phyloP scores from a whole-genome alignment of 257 asterid genomes.

The Fraxinus excelsior region DNA sequence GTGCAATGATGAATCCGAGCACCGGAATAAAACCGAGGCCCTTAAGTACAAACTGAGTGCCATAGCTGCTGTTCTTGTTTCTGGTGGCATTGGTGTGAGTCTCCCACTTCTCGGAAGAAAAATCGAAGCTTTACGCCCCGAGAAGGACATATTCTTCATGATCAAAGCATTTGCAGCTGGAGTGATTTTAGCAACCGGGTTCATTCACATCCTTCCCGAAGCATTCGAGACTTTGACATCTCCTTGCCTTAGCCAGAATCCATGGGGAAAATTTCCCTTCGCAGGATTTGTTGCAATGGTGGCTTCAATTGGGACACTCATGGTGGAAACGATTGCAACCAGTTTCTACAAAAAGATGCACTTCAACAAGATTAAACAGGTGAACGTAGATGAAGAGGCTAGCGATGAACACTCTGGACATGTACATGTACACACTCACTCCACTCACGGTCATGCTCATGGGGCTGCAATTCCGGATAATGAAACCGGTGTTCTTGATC shows the following conservation, averaged over 20 bases:
- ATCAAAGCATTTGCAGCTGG: constrained; percentile 57
- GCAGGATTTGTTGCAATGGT: constrained; percentile 49
- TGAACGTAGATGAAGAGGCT: constrained; percentile 28
- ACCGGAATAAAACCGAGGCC: constrained; percentile 30
- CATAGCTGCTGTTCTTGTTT: constrained; percentile 36
- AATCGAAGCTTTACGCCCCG: constrained; percentile 36
- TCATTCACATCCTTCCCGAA: constrained; percentile 54
- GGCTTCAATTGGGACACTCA: constrained; percentile 40
- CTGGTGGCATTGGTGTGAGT: constrained; percentile 47
- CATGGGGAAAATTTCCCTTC: constrained; percentile 52
- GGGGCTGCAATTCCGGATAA: constrained; percentile 23
- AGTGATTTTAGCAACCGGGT: constrained; percentile 50
- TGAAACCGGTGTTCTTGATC: constrained; percentile 28
- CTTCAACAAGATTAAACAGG: constrained; percentile 22
- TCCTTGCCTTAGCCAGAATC: constrained; percentile 38
- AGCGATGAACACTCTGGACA: constrained; percentile 25
- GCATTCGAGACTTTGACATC: constrained; percentile 44
- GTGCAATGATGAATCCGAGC: constrained; percentile 22
- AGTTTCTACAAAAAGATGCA: constrained; percentile 38
- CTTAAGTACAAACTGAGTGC: constrained; percentile 44
- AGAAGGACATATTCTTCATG: constrained; percentile 52
- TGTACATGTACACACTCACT: constrained; percentile 31
- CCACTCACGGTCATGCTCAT: constrained; percentile 36
- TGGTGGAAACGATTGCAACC: constrained; percentile 48
- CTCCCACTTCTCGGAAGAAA: constrained; percentile 48